These are phyloP conservation scores for Hibiscus mutabilis DNA, from an alignment of 345 rosid genomes.

Conservation along the genomic window DNA sequence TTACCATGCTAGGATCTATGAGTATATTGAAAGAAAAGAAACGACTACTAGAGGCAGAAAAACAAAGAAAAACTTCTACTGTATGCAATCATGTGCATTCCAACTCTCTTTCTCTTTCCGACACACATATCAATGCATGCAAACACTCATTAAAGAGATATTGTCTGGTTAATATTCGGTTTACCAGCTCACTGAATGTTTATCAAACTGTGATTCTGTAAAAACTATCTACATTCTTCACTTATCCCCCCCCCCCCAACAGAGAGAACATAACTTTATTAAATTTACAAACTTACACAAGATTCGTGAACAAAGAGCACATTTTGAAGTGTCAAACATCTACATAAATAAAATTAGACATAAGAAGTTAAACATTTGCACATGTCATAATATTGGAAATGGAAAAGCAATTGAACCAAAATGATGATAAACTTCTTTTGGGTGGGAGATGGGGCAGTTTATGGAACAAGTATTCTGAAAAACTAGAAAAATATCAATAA, in stretches of 20 bases:
- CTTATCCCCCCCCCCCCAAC: no score
- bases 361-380: constrained; percentile 1
- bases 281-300: constrained; percentile 47
- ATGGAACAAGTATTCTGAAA: not conserved
- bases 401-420: not conserved
- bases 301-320: constrained; percentile 64
- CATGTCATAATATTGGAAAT: not conserved
- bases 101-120: not conserved
- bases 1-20: not conserved
- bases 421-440: not conserved
- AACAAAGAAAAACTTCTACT: not conserved
- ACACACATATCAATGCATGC: no score
- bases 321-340: constrained; percentile 73
- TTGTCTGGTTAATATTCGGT: not conserved
- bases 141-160: not conserved
- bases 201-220: not conserved
- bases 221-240: not conserved
- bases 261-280: not conserved
- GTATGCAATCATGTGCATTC: not conserved
- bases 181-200: not conserved
- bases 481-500: not conserved
- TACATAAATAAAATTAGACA: constrained; percentile 29
- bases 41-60: not conserved
- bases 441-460: not conserved
- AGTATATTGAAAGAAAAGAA: not conserved